These are phyloP conservation scores for Sisymbrium irio DNA, from an alignment of 345 rosid species.

Conservation along the genomic window DNA sequence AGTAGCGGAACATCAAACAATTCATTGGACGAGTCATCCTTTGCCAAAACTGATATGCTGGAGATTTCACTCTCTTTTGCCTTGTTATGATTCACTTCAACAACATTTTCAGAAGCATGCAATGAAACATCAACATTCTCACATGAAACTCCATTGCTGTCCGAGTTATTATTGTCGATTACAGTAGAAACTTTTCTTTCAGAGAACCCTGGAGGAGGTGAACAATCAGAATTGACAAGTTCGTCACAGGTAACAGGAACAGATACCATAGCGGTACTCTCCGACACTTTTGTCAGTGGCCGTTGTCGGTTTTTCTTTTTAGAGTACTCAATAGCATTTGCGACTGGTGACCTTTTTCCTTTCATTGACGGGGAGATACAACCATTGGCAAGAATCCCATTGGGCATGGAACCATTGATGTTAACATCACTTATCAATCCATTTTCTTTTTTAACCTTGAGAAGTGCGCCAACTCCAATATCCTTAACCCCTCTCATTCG, in stretches of 20 bases:
- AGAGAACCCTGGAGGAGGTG: constrained; percentile 50
- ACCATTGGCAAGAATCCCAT: constrained; percentile 52
- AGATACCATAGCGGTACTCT: constrained; percentile 70
- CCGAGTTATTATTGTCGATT: constrained; percentile 47
- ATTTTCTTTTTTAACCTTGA: constrained; percentile 23
- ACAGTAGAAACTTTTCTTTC: constrained; percentile 48
- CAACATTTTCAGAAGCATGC: constrained; percentile 45
- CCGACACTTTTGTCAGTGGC: constrained; percentile 75
- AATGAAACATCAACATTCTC: constrained; percentile 46
- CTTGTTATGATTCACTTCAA: constrained; percentile 44
- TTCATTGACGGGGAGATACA: constrained; percentile 43
- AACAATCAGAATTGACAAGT: constrained; percentile 54
- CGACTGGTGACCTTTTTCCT: constrained; percentile 60
- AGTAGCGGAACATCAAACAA: constrained; percentile 76
- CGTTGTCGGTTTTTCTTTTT: constrained; percentile 69
- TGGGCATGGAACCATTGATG: constrained; percentile 45
- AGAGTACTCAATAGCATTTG: constrained; percentile 52
- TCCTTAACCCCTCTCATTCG: constrained; percentile 98
- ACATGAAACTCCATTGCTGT: constrained; percentile 57
- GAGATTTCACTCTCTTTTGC: constrained; percentile 51
- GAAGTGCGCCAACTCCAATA: constrained; percentile 43
- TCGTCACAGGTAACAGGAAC: constrained; percentile 66
- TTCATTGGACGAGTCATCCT: constrained; percentile 44
- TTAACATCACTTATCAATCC: constrained; percentile 42
- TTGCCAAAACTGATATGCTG: constrained; percentile 37